Conservation (phyloP, 179 eudicot species). For the Drosera spatulata region DNA sequence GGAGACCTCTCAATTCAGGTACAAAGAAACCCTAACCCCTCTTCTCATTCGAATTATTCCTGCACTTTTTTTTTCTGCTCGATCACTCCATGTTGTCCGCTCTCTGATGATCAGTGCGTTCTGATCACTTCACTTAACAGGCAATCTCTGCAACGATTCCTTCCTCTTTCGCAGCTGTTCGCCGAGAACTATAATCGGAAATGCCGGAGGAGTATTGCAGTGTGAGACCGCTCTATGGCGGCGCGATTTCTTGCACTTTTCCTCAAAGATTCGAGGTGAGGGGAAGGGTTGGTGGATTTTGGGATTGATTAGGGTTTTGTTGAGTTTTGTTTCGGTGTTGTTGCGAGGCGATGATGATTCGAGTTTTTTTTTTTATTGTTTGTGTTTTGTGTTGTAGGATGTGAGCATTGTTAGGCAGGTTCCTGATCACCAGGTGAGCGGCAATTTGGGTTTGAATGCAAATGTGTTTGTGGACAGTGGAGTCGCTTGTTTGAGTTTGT, state of each 20-base stretch:
- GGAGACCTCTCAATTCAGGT: too few relatives aligned
- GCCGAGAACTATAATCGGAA: neutral
- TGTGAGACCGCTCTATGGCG: conserved; percentile 52
- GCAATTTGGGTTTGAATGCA: neutral
- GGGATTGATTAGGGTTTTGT: neutral
- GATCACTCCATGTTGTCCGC: too few relatives aligned
- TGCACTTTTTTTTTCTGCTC: too few relatives aligned
- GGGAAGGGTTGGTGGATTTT: neutral
- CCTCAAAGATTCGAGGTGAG: conserved; percentile 70
- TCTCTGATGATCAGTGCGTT: too few relatives aligned
- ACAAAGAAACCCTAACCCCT: too few relatives aligned
- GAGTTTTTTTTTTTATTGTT: neutral
- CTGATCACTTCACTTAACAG: too few relatives aligned
- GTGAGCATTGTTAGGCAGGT: conserved; percentile 28
- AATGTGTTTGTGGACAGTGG: too few relatives aligned
- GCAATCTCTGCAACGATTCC: too few relatives aligned
- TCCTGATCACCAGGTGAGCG: conserved; percentile 40
- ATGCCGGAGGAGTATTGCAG: conserved; percentile 25
- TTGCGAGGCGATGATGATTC: neutral
- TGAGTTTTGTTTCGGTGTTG: neutral
- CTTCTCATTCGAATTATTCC: too few relatives aligned
- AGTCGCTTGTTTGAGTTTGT: too few relatives aligned
- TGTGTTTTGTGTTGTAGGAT: conserved; percentile 37
- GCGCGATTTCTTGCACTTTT: conserved; percentile 50
- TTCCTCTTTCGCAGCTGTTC: too few relatives aligned